A percentile compares a stretch with the other conserved stretches of the same genome.
phyloP scores from a whole-genome alignment of 2,329 filamentous ascomycete species.

The Colletotrichum coccodes region DNA sequence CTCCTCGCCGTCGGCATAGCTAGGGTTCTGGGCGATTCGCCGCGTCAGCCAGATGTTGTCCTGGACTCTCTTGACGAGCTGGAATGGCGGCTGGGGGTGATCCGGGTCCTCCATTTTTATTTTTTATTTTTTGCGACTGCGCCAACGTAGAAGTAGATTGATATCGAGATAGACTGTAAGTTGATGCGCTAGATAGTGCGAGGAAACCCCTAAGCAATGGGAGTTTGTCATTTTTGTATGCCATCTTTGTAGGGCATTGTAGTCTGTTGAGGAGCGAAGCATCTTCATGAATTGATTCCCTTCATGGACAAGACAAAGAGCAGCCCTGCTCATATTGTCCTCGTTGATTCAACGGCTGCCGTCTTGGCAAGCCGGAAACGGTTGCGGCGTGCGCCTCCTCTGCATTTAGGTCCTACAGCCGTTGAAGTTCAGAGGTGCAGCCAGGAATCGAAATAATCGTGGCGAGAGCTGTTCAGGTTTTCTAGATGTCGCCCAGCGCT shows the following conservation, averaged over 20 bases:
- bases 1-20: slow-evolving; percentile 37
- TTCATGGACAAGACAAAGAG: background rate
- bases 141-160: background rate
- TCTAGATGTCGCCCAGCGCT: background rate
- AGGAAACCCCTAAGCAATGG: background rate
- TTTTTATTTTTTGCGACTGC: background rate
- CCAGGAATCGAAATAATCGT: too few species aligned
- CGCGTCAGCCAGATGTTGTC: slow-evolving; percentile 45
- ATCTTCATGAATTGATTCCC: background rate
- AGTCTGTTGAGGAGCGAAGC: background rate
- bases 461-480: background rate
- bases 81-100: slow-evolving; percentile 36
- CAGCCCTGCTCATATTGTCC: background rate
- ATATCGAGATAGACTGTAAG: background rate
- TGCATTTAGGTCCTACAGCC: background rate
- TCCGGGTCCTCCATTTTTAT: slow-evolving; percentile 19
- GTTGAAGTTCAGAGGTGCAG: background rate
- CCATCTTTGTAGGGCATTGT: background rate
- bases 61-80: slow-evolving; percentile 42
- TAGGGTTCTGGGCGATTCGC: slow-evolving; percentile 36
- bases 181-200: background rate
- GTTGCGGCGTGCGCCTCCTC: background rate
- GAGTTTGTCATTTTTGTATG: background rate
- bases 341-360: slow-evolving; percentile 10
- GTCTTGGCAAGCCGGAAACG: slow-evolving; percentile 20